A percentile compares a stretch with the other conserved stretches of the same genome.
Conservation (phyloP, 2,329 filamentous ascomycete species). For the Colletotrichum musae region DNA sequence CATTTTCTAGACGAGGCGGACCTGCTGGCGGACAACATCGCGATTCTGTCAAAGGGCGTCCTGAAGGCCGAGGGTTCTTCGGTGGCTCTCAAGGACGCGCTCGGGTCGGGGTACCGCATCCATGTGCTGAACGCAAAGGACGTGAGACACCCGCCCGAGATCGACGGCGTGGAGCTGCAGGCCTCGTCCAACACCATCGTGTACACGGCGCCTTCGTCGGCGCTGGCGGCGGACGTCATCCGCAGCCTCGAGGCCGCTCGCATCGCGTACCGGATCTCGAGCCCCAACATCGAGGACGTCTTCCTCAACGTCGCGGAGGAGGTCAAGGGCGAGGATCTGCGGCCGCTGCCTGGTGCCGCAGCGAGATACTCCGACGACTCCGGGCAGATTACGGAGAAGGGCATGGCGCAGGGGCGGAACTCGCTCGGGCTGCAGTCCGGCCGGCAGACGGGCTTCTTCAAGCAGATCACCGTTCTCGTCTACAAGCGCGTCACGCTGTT, state of each 20-base stretch:
- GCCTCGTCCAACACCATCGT: conserved; percentile 78
- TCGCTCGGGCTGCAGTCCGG: conserved; percentile 75
- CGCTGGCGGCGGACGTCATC: conserved; percentile 80
- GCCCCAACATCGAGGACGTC: conserved; percentile 92
- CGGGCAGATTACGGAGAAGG: conserved; percentile 45
- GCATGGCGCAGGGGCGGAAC: conserved; percentile 38
- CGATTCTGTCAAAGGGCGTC: conserved; percentile 77
- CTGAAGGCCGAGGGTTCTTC: conserved; percentile 78
- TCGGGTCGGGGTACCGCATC: conserved; percentile 63
- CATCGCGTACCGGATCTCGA: conserved; percentile 88
- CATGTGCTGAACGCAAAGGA: conserved; percentile 58
- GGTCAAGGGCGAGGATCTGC: conserved; percentile 63
- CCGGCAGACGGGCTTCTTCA: conserved; percentile 75
- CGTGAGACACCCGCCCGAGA: conserved; percentile 60
- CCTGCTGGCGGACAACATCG: conserved; percentile 78
- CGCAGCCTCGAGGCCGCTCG: conserved; percentile 75
- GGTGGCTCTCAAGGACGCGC: conserved; percentile 76
- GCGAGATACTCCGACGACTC: conserved; percentile 3
- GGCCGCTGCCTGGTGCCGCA: not conserved
- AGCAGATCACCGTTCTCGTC: conserved; percentile 82
- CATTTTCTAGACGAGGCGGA: conserved; percentile 86
- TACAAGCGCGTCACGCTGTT: conserved; percentile 83
- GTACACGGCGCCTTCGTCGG: conserved; percentile 80
- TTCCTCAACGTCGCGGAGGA: conserved; percentile 91
- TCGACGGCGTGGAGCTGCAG: conserved; percentile 70